A percentile compares a stretch with the other conserved stretches of the same genome.
phyloP scores from a whole-genome alignment of 2,329 filamentous ascomycete genomes.

The Sporothrix luriei region DNA sequence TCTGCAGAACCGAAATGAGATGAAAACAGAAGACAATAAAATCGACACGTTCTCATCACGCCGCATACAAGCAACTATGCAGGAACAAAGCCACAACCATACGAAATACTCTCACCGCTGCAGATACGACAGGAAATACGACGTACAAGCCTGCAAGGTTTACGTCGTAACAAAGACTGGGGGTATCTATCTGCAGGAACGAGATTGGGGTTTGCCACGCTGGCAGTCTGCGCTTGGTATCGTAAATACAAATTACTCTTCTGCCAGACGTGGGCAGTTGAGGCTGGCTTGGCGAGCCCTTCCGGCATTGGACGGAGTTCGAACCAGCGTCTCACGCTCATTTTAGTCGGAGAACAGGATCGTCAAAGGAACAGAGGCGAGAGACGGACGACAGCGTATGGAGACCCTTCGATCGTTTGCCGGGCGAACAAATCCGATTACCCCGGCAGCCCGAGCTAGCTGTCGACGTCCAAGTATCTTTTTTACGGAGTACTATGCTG shows the following conservation, averaged over 20 bases:
- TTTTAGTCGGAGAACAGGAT: slow-evolving; percentile 13
- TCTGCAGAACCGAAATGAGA: slow-evolving; percentile 16
- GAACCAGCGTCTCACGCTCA: slow-evolving; percentile 5
- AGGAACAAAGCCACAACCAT: neutral
- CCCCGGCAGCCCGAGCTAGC: neutral
- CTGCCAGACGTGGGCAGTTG: neutral
- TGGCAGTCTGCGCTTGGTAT: neutral
- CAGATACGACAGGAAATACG: slow-evolving; percentile 3
- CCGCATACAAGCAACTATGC: slow-evolving; percentile 1
- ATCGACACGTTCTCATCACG: neutral
- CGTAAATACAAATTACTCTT: neutral
- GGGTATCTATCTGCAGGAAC: neutral
- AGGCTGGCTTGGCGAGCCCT: neutral
- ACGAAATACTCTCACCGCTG: neutral
- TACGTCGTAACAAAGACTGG: too few relatives aligned
- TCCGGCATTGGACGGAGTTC: neutral
- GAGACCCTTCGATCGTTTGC: neutral
- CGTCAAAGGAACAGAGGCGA: neutral
- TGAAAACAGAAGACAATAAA: too few relatives aligned
- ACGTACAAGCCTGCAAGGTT: neutral
- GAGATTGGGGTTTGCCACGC: slow-evolving; percentile 3
- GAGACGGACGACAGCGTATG: neutral
- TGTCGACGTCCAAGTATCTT: too few relatives aligned
- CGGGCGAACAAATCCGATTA: neutral
- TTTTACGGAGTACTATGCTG: too few relatives aligned